A percentile compares a stretch with the other conserved stretches of the same genome.
These are phyloP conservation scores for Rhodotorula sp. DNA, from an alignment of 1,284 basidiomycete genomes.

Conservation along the genomic window DNA sequence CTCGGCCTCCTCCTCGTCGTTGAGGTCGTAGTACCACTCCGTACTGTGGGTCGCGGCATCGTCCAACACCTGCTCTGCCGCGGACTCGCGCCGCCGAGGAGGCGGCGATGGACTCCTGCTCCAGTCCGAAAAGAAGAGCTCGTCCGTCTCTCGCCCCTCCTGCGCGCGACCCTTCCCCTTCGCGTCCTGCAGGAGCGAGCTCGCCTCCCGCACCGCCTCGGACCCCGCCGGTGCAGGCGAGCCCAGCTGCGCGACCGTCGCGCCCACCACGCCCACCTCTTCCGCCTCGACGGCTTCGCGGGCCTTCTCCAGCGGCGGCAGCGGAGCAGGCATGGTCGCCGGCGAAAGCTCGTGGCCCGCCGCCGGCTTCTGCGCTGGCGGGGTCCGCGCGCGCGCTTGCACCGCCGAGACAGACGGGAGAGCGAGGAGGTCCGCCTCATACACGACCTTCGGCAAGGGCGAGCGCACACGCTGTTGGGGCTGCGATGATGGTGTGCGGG, in stretches of 20 bases:
- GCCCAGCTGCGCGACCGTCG: neutral
- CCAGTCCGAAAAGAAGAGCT: slow-evolving; percentile 28
- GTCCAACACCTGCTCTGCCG: slow-evolving; percentile 54
- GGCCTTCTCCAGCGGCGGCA: slow-evolving; percentile 11
- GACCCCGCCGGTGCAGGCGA: neutral
- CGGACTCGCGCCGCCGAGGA: neutral
- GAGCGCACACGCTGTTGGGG: too few relatives aligned
- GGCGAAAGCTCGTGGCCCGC: neutral
- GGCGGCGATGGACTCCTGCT: slow-evolving; percentile 25
- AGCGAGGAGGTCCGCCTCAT: neutral
- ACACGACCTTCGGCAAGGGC: neutral
- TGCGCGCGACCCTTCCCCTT: too few relatives aligned
- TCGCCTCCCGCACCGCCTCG: neutral
- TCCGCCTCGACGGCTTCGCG: slow-evolving; percentile 3
- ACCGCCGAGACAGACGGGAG: neutral
- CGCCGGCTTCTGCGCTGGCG: neutral
- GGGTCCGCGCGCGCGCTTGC: neutral
- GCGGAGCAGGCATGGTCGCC: neutral
- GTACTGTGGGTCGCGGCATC: slow-evolving; percentile 21
- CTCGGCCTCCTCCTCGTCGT: slow-evolving; percentile 43
- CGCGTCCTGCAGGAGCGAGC: too few relatives aligned
- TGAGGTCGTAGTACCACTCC: neutral
- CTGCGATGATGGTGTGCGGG: neutral
- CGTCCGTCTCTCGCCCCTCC: neutral
- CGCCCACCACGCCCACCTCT: neutral